These are phyloP conservation scores for Clonostachys solani DNA, from an alignment of 2,329 filamentous ascomycete genomes.

Conservation along the genomic window DNA sequence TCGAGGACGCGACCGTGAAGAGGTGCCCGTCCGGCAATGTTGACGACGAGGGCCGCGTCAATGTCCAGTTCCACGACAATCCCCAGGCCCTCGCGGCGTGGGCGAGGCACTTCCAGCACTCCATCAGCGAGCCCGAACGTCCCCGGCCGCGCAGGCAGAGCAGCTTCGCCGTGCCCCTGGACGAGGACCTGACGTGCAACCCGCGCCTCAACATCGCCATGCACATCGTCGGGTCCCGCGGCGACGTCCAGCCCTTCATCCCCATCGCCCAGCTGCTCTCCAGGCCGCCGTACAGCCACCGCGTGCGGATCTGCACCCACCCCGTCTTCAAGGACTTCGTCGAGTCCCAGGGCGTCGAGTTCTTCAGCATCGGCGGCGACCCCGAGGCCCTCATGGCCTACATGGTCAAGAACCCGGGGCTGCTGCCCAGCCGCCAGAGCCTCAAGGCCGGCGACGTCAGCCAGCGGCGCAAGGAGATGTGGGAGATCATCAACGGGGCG, in stretches of 20 bases:
- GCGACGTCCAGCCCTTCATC: conserved; percentile 97
- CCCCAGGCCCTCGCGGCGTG: background rate
- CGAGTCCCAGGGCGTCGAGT: conserved; percentile 88
- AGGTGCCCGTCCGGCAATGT: no score
- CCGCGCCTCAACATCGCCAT: conserved; percentile 2
- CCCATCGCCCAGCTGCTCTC: conserved; percentile 87
- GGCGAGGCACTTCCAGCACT: background rate
- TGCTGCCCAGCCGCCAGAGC: conserved; percentile 82
- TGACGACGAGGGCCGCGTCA: no score
- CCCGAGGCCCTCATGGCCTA: conserved; percentile 92
- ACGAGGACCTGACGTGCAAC: no score
- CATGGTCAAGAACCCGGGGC: conserved; percentile 88
- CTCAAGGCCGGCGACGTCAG: conserved; percentile 89
- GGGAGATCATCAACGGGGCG: conserved; percentile 18
- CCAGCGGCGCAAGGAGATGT: conserved; percentile 85
- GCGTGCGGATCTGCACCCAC: conserved; percentile 87
- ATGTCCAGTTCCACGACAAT: no score
- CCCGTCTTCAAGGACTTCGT: conserved; percentile 87
- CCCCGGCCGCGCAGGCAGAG: no score
- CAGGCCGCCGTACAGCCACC: conserved; percentile 70
- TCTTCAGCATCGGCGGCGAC: conserved; percentile 82
- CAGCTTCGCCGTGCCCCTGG: no score
- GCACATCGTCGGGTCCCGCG: conserved; percentile 68
- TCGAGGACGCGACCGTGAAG: no score
- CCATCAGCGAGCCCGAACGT: background rate